Base-by-base conservation (phyloP, 2,329 filamentous ascomycete species). In the Aaosphaeria arxii region DNA sequence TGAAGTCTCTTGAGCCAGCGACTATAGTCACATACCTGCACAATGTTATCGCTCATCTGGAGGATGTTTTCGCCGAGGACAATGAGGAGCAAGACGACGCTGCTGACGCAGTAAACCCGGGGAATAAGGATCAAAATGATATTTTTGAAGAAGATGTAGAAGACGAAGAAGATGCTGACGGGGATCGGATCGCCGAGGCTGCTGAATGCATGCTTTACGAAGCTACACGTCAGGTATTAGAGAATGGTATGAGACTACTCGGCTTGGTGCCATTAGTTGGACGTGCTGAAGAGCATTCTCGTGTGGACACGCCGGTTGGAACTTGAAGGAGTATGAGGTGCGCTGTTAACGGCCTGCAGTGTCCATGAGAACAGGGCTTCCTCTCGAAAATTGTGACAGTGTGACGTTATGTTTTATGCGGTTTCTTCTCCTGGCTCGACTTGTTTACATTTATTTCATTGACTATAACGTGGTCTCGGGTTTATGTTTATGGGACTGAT, bases 171-270 rank as follows among this genome's bases (percentile, higher is more conserved):
- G 45, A 46, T 5, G 31, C 32, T 39, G 7, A 40, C 4, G 13
- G 13, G 4, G 13, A 6, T 30, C 7, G 6, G 7, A 31, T 60
- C 5, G 53, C 52, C 33, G n/a, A n/a, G 6, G 50, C 58, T 9
- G 64, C 55, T 5, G 40, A 60, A 17, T 48, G 56, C 24, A 51
- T 56, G 17, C 43, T 69, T 13, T 63, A 62, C 17, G 60, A 63
- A 40, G 59, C 63, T 4, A 57, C 62, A 7, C 52, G 59, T 7
- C 55, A 58, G 11, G 64, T 67, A 7, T 35, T 69, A 30, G 56
- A 62, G 39, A 69, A 63, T 47, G 61, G 60, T 9, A 58, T 69
- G 55, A 59, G 47, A 44, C 33, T 67, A 17, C 57, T 69, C 9
- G 64, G 65, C 3, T 39, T 66, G 13, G 50, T 41, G 2, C 63